Conservation (phyloP, 1,139 yeast species). For the Nematodospora anomalae region DNA sequence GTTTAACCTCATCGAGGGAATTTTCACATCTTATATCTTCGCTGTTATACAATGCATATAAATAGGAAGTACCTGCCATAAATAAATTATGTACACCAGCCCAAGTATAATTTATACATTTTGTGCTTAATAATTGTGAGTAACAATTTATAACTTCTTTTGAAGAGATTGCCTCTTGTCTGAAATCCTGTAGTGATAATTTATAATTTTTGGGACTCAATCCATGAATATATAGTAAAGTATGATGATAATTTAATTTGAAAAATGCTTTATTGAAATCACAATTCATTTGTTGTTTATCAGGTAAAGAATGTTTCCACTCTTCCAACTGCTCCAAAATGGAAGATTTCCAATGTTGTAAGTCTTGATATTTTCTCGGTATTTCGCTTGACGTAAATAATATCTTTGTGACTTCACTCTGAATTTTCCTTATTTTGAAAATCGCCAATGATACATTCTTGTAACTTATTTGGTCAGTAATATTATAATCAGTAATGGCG, state of each 20-base stretch:
- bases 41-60: constrained; percentile 73
- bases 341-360: constrained; percentile 60
- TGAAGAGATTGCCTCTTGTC: constrained; percentile 62
- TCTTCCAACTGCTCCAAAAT: constrained; percentile 51
- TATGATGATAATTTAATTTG: constrained; percentile 73
- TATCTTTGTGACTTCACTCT: constrained; percentile 73
- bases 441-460: constrained; percentile 66
- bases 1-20: constrained; percentile 53
- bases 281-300: constrained; percentile 66
- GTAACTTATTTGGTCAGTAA: constrained; percentile 47
- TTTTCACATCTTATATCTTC: constrained; percentile 50
- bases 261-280: constrained; percentile 70
- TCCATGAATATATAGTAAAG: constrained; percentile 71
- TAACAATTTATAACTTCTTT: constrained; percentile 66
- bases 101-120: constrained; percentile 83
- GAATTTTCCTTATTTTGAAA: constrained; percentile 68
- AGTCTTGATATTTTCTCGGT: constrained; percentile 58
- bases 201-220: constrained; percentile 68
- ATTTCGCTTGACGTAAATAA: constrained; percentile 69
- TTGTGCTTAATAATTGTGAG: constrained; percentile 52
- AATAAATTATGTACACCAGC: constrained; percentile 87
- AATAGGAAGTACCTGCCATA: constrained; percentile 84
- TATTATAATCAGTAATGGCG: constrained; percentile 24
- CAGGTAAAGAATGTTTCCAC: constrained; percentile 65
- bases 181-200: constrained; percentile 53